phyloP scores from a whole-genome alignment of 805 yeast genomes.

The Teunomyces cretensis region DNA sequence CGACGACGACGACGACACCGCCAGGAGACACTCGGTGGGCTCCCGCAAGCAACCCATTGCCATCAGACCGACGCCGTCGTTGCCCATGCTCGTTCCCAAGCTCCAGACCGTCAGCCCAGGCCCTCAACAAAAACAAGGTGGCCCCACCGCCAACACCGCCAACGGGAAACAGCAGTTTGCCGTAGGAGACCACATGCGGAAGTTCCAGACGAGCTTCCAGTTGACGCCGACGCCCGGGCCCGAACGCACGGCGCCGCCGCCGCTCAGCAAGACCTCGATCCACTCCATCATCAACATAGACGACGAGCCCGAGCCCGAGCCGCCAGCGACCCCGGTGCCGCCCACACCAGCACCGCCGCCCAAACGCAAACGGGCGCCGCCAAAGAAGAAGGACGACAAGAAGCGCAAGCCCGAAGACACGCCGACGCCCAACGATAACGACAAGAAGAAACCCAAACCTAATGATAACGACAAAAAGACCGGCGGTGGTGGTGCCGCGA shows the following conservation, averaged over 20 bases:
- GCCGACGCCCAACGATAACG: slow-evolving; percentile 6
- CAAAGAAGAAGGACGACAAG: slow-evolving; percentile 12
- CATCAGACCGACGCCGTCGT: slow-evolving; percentile 9
- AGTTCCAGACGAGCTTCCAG: slow-evolving; percentile 33
- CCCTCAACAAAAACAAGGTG: background rate
- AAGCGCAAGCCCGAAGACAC: slow-evolving; percentile 8
- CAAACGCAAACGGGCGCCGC: slow-evolving; percentile 12
- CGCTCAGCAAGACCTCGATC: slow-evolving; percentile 35
- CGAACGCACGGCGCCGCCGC: slow-evolving; percentile 3
- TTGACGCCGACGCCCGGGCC: slow-evolving; percentile 6
- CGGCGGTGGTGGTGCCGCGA: slow-evolving; percentile 7
- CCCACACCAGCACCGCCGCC: slow-evolving; percentile 6
- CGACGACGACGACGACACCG: slow-evolving; percentile 9
- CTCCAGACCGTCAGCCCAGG: slow-evolving; percentile 4
- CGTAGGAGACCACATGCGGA: slow-evolving; percentile 25
- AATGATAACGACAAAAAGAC: slow-evolving; percentile 12
- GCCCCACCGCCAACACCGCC: slow-evolving; percentile 9
- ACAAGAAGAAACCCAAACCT: slow-evolving; percentile 10
- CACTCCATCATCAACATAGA: slow-evolving; percentile 41
- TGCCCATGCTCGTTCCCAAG: slow-evolving; percentile 21
- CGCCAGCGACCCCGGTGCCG: background rate
- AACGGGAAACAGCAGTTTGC: slow-evolving; percentile 8
- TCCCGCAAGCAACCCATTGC: slow-evolving; percentile 7
- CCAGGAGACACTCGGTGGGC: background rate
- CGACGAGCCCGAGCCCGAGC: slow-evolving; percentile 17